A percentile compares a stretch with the other conserved stretches of the same genome.
Conservation (phyloP, 2,329 filamentous ascomycete genomes). For the Fonsecaea pedrosoi region DNA sequence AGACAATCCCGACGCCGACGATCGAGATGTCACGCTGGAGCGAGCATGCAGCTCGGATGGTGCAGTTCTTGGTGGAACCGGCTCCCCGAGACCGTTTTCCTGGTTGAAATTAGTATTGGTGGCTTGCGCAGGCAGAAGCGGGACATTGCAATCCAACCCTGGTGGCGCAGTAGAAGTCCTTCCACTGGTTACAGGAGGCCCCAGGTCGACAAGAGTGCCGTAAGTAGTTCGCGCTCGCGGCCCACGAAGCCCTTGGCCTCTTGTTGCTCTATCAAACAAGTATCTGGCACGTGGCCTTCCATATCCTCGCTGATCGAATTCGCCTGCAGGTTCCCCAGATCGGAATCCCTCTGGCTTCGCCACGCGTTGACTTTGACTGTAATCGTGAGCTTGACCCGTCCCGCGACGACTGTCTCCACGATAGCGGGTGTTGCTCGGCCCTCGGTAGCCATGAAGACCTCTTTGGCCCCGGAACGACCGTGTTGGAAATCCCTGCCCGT, state of each 20-base stretch:
- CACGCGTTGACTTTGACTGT: not conserved
- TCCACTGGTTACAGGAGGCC: not conserved
- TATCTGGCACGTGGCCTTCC: not conserved
- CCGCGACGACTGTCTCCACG: slow-evolving; percentile 7
- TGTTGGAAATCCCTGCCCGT: slow-evolving; percentile 10
- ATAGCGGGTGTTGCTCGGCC: not conserved
- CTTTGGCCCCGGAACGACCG: slow-evolving; percentile 10
- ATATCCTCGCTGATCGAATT: not conserved
- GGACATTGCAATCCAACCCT: slow-evolving; percentile 27
- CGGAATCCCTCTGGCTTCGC: not conserved
- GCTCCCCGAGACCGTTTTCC: not conserved
- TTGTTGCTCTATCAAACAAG: slow-evolving; percentile 1
- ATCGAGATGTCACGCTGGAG: slow-evolving; percentile 9
- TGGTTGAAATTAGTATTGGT: not conserved
- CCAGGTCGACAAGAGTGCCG: slow-evolving; percentile 21
- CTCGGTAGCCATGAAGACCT: not conserved
- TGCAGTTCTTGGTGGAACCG: not conserved
- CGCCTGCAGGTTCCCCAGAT: not conserved
- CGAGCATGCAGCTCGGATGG: slow-evolving; percentile 11
- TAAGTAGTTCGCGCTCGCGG: not conserved
- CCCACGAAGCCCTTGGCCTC: slow-evolving; percentile 9
- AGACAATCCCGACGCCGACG: slow-evolving; percentile 12
- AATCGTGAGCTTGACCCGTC: not conserved
- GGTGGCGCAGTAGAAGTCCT: slow-evolving; percentile 19
- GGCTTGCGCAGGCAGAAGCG: slow-evolving; percentile 12